Evolutionary conservation across 176 grass and related monocot genomes (phyloP).

Genomic region (Thinopyrum elongatum): DNA sequence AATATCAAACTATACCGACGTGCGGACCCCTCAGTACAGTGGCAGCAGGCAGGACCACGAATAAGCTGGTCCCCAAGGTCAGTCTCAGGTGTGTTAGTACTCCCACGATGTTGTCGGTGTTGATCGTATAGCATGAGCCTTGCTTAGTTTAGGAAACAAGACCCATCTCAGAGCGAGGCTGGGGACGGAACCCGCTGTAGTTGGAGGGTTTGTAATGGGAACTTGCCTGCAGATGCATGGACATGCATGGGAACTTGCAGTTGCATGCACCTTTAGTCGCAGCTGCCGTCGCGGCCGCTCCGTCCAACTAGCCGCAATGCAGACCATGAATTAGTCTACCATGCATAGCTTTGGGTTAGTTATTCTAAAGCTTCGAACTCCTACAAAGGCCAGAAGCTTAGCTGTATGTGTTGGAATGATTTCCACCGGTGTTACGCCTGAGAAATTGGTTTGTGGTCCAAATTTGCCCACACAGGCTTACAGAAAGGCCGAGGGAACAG

Average conservation of each 20-base stretch:
- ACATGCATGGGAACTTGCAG: constrained; percentile 52
- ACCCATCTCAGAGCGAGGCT: background rate
- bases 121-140: background rate
- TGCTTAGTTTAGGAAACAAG: constrained; percentile 6
- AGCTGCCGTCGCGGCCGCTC: background rate
- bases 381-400: constrained; percentile 40
- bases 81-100: constrained; percentile 30
- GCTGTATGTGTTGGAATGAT: constrained; percentile 29
- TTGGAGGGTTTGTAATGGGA: constrained; percentile 24
- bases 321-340: constrained; percentile 14
- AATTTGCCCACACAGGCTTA: background rate
- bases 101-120: constrained; percentile 25
- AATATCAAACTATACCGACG: background rate
- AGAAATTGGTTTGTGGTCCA: constrained; percentile 43
- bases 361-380: constrained; percentile 40
- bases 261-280: constrained; percentile 20
- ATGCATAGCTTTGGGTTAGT: constrained; percentile 12
- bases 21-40: background rate
- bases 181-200: constrained; percentile 39
- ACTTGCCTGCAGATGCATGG: constrained; percentile 24
- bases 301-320: background rate
- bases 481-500: constrained; percentile 32
- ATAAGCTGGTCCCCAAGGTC: constrained; percentile 26
- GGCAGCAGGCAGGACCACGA: background rate
- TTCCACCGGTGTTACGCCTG: constrained; percentile 12